Base-by-base conservation (phyloP, 352 stramenopile species). In the Globisporangium solare region DNA sequence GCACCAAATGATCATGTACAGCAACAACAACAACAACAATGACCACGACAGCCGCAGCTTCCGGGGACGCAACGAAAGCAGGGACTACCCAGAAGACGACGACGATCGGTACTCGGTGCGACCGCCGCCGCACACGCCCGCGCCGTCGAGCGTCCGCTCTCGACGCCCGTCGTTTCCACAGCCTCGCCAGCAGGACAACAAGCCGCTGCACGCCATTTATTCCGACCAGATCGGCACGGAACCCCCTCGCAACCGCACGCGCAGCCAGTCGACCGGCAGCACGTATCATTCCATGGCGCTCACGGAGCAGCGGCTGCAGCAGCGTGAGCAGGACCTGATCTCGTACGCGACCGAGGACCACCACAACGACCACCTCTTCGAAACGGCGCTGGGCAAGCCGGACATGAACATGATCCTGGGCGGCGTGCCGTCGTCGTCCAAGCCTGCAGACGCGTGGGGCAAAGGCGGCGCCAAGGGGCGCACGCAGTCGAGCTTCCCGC, bases 271-370 rank as follows among this genome's bases (percentile, higher is more conserved):
- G 49, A 60, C 17, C 70, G 76, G n/a, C 66, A 18, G 35, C 37
- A 24, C 22, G 5, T 54, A 73, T 54, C 86, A 84, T 59, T 79
- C 80, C 4, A 49, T 88, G 43, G 58, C 58, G 21, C 56, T 88
- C 32, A 79, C 67, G 10, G 80, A 88, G 22, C 75, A 88, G 57
- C 80, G 77, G 8, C 74, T 85, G n/a, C 77, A 70, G 49, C 70
- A 83, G 46, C 69, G 71, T 15, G 72, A 87, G 70, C 79, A 83
- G 47, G 80, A 88, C 52, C 50, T 80, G 11, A 76, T 80, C 43
- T 88, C 80, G 31, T 71, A 74, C 60, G 72, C 63, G 8, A 78
- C 73, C 1, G 73, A 74, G 1, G 79, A 88, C 46, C 72, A 79
- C 43, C 66, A 75, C 41, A 56, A 73, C 39, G 64, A 74, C 13